Evolutionary conservation across 768 basidiomycete genomes (phyloP).

Genomic region (Lactifluus volemus): DNA sequence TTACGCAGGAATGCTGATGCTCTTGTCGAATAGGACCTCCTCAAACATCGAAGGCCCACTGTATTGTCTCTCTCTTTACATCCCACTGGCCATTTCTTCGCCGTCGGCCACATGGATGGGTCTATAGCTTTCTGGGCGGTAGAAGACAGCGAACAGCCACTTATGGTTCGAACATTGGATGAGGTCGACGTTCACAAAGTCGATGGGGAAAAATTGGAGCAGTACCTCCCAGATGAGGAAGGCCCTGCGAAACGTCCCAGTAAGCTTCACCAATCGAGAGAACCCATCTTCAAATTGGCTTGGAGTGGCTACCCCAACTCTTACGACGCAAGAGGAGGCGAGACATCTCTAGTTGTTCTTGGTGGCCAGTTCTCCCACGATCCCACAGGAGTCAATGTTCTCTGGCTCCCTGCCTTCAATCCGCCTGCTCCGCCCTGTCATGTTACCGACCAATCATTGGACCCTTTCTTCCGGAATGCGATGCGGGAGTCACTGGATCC

Average conservation of each 20-base stretch:
- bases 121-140: conserved; percentile 77
- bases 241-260: conserved; percentile 19
- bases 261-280: conserved; percentile 30
- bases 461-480: conserved; percentile 44
- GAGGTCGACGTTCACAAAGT: conserved; percentile 47
- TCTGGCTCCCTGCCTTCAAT: conserved; percentile 60
- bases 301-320: conserved; percentile 76
- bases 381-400: conserved; percentile 53
- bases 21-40: conserved; percentile 40
- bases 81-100: conserved; percentile 69
- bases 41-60: conserved; percentile 57
- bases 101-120: conserved; percentile 75
- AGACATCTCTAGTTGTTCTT: conserved; percentile 63
- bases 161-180: conserved; percentile 64
- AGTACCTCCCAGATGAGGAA: conserved; percentile 25
- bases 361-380: conserved; percentile 60
- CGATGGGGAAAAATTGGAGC: conserved; percentile 40
- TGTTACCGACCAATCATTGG: conserved; percentile 22
- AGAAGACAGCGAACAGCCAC: conserved; percentile 66
- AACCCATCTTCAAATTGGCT: conserved; percentile 79
- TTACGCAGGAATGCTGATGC: not conserved
- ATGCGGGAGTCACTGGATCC: conserved; percentile 53
- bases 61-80: conserved; percentile 68
- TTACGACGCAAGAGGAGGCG: conserved; percentile 55
- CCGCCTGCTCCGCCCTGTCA: conserved; percentile 36